These are phyloP conservation scores for Stramenopiles sp. DNA, from an alignment of 352 stramenopile genomes.

Conservation along the genomic window DNA sequence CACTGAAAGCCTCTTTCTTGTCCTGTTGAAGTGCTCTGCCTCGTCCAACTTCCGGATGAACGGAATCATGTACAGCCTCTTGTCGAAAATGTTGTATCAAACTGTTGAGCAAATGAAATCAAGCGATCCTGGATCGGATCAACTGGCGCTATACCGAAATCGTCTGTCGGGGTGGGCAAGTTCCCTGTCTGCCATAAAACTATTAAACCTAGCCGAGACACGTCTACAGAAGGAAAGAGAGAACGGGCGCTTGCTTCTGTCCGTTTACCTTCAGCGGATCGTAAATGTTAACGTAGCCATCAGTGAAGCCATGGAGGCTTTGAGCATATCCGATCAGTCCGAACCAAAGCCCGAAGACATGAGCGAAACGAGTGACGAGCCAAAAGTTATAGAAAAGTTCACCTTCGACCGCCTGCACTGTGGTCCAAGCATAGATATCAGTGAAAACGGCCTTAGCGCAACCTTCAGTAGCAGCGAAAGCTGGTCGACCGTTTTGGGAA, in stretches of 20 bases:
- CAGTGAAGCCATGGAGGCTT: not conserved
- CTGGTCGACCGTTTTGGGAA: slow-evolving; percentile 62
- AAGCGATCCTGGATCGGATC: too few relatives aligned
- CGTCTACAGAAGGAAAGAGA: not conserved
- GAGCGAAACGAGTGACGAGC: not conserved
- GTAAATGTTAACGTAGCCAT: not conserved
- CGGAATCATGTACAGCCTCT: not conserved
- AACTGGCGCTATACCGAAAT: not conserved
- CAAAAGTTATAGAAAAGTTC: not conserved
- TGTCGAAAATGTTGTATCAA: not conserved
- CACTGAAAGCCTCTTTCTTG: not conserved
- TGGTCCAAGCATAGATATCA: slow-evolving; percentile 26
- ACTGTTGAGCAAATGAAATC: too few relatives aligned
- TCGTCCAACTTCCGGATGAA: not conserved
- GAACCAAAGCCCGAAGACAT: not conserved
- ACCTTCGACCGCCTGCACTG: slow-evolving; percentile 14
- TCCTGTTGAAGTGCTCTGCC: not conserved
- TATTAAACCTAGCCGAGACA: not conserved
- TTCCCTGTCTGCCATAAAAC: not conserved
- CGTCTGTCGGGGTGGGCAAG: not conserved
- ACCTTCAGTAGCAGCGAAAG: slow-evolving; percentile 51
- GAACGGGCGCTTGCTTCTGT: not conserved
- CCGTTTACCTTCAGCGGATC: not conserved
- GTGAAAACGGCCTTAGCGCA: slow-evolving; percentile 39
- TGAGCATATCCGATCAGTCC: not conserved